phyloP scores from a whole-genome alignment of 768 basidiomycete genomes.

The Boletellus ananiceps region DNA sequence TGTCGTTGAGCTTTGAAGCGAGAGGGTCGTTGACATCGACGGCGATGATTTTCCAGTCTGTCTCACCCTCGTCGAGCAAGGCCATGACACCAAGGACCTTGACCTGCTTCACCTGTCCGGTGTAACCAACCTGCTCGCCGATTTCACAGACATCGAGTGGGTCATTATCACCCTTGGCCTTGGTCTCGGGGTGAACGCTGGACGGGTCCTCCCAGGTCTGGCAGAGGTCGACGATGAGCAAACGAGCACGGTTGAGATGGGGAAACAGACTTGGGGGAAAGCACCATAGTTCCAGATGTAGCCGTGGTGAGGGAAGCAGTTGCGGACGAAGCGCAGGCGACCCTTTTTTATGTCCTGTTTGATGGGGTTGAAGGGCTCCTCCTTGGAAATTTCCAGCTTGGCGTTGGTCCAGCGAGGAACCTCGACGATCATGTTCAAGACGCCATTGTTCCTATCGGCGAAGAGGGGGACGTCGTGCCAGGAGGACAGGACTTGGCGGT shows the following conservation, averaged over 20 bases:
- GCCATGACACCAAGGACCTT: conserved; percentile 99
- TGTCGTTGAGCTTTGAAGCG: conserved; percentile 94
- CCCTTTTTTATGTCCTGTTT: conserved; percentile 99
- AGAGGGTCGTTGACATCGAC: conserved; percentile 95
- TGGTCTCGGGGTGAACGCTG: conserved; percentile 88
- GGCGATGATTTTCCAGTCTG: conserved; percentile 99
- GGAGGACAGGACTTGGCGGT: conserved; percentile 75
- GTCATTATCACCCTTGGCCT: conserved; percentile 98
- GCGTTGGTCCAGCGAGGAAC: conserved; percentile 99
- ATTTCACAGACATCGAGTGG: conserved; percentile 99
- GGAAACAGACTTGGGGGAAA: conserved; percentile 79
- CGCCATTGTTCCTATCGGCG: conserved; percentile 89
- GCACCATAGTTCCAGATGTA: conserved; percentile 99
- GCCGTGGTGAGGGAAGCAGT: conserved; percentile 99
- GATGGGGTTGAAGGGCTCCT: conserved; percentile 99
- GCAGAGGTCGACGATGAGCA: background rate
- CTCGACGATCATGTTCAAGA: conserved; percentile 99
- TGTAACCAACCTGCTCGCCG: conserved; percentile 95
- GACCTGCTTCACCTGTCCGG: conserved; percentile 98
- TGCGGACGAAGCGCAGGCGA: conserved; percentile 93
- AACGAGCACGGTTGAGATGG: background rate
- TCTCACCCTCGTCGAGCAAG: conserved; percentile 97
- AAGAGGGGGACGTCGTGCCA: conserved; percentile 99
- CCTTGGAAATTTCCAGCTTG: conserved; percentile 99
- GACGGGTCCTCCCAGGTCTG: conserved; percentile 98